Percentiles rank a stretch among this genome's conserved stretches.
Evolutionary conservation across 768 basidiomycete genomes (phyloP).

Genomic region (Postia placenta): DNA sequence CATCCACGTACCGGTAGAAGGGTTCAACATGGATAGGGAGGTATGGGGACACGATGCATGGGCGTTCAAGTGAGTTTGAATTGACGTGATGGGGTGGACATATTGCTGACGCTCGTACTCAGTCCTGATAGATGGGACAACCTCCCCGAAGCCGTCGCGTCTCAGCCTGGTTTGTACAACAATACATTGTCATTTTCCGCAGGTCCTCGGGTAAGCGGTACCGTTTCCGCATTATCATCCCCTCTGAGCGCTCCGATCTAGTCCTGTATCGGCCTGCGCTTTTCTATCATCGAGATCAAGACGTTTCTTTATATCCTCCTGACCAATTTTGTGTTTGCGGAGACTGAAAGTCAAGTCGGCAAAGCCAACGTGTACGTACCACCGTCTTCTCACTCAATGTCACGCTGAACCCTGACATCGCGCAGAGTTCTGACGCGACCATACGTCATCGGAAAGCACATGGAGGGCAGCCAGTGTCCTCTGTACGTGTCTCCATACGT

Average conservation of each 20-base stretch:
- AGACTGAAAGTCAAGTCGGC: conserved; percentile 73
- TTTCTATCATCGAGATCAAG: conserved; percentile 83
- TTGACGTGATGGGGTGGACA: neutral
- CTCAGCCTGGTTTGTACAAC: conserved; percentile 66
- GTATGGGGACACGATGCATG: conserved; percentile 81
- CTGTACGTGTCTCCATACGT: conserved; percentile 20
- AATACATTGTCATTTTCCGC: conserved; percentile 74
- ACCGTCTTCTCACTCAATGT: neutral
- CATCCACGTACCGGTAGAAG: conserved; percentile 75
- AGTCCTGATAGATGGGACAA: conserved; percentile 82
- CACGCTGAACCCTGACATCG: neutral
- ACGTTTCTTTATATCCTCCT: conserved; percentile 65
- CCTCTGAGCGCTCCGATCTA: no score
- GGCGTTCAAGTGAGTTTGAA: conserved; percentile 58
- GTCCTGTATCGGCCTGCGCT: conserved; percentile 81
- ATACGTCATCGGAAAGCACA: conserved; percentile 22
- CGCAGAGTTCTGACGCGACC: conserved; percentile 20
- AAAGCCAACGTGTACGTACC: conserved; percentile 58
- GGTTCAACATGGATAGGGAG: conserved; percentile 68
- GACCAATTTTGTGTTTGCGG: conserved; percentile 66
- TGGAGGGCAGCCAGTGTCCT: conserved; percentile 25
- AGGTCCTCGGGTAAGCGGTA: conserved; percentile 75
- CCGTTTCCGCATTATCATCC: conserved; percentile 12
- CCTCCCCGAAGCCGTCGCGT: conserved; percentile 60
- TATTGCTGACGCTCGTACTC: conserved; percentile 1